A percentile compares a stretch with the other conserved stretches of the same genome.
Evolutionary conservation across 1,284 basidiomycete species (phyloP).

Genomic region (Thelephora terrestris): DNA sequence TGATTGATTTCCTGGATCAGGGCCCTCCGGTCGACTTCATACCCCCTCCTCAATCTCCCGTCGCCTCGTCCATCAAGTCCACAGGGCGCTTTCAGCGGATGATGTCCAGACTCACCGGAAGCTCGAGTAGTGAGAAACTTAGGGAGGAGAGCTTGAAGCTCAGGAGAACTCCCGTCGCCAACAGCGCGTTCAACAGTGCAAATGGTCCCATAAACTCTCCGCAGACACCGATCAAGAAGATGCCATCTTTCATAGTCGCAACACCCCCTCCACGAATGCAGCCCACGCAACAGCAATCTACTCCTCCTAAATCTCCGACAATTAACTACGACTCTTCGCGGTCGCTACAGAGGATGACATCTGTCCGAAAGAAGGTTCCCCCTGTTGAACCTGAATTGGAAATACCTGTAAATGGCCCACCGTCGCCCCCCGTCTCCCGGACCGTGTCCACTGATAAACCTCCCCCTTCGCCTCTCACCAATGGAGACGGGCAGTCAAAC

Average conservation of each 20-base stretch:
- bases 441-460: slow-evolving; percentile 2
- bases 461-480: neutral
- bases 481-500: too few relatives aligned
- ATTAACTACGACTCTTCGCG: neutral
- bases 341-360: neutral
- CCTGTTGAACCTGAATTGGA: neutral
- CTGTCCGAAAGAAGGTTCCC: neutral
- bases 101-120: slow-evolving; percentile 62
- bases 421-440: slow-evolving; percentile 9
- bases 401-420: slow-evolving; percentile 1
- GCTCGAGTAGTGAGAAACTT: slow-evolving; percentile 29
- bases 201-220: too few relatives aligned
- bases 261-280: slow-evolving; percentile 19
- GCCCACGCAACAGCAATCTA: neutral
- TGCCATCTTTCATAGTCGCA: slow-evolving; percentile 21
- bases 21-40: slow-evolving; percentile 39
- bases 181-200: too few relatives aligned
- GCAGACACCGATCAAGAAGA: slow-evolving; percentile 13
- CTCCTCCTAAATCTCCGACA: neutral
- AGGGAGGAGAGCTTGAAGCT: slow-evolving; percentile 16
- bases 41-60: slow-evolving; percentile 22
- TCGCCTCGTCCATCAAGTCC: slow-evolving; percentile 24
- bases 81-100: slow-evolving; percentile 58
- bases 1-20: slow-evolving; percentile 58
- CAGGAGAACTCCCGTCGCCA: slow-evolving; percentile 9